Percentiles rank a stretch among this genome's conserved stretches.
phyloP scores from a whole-genome alignment of 116 monocot species.

The Iris pallida region DNA sequence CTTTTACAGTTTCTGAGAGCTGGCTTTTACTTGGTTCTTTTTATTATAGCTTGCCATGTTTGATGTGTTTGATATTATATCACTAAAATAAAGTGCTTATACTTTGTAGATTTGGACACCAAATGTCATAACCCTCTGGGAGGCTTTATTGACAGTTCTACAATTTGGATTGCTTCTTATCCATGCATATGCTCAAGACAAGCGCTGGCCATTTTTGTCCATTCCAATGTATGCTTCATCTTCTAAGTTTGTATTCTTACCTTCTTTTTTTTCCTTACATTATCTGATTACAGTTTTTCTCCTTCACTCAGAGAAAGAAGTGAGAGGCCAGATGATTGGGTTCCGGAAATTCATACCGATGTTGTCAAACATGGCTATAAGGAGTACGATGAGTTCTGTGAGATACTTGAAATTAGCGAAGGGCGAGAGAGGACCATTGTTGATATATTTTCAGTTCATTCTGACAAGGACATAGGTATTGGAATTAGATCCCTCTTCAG shows the following conservation, averaged over 20 bases:
- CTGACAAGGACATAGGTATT: constrained; percentile 22
- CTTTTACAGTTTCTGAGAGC: no score
- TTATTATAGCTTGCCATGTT: background rate
- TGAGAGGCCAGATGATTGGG: constrained; percentile 83
- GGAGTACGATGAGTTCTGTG: constrained; percentile 16
- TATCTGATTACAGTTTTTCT: background rate
- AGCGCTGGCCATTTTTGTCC: constrained; percentile 62
- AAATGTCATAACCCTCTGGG: constrained; percentile 61
- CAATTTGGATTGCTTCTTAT: constrained; percentile 67
- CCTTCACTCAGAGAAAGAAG: constrained; percentile 35
- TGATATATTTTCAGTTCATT: constrained; percentile 71
- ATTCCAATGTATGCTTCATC: constrained; percentile 55
- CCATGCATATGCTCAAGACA: constrained; percentile 88
- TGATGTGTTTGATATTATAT: background rate
- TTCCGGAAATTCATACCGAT: constrained; percentile 28
- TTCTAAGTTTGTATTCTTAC: constrained; percentile 5
- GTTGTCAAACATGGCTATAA: background rate
- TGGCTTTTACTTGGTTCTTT: no score
- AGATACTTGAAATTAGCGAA: constrained; percentile 27
- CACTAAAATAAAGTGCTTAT: background rate
- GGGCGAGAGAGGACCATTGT: constrained; percentile 28
- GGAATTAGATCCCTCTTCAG: background rate
- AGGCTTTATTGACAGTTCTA: constrained; percentile 69
- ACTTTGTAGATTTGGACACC: constrained; percentile 72
- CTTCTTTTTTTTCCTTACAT: background rate